Conservation (phyloP, 2,329 filamentous ascomycete species). For the Massarina eburnea region DNA sequence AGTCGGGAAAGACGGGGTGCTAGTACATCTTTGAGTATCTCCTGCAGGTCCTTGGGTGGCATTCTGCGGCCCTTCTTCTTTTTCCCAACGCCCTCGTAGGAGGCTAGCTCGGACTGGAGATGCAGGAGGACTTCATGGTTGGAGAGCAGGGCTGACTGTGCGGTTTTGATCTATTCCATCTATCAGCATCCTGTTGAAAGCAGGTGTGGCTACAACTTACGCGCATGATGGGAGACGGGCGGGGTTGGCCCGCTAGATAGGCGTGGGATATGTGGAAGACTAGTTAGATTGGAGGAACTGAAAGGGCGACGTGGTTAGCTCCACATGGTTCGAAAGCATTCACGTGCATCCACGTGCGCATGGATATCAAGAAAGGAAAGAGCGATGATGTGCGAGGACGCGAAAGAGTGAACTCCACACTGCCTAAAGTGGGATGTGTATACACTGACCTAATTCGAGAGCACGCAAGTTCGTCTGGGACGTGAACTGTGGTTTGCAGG, state of each 20-base stretch:
- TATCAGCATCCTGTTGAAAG: not conserved
- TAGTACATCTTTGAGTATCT: slow-evolving; percentile 65
- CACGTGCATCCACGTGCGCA: no score
- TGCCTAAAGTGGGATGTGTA: no score
- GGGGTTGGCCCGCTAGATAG: no score
- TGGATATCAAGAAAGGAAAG: no score
- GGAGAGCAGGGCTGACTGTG: slow-evolving; percentile 68
- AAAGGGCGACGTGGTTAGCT: no score
- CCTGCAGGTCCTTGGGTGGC: slow-evolving; percentile 57
- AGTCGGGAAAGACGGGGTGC: not conserved
- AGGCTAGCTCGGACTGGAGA: slow-evolving; percentile 35
- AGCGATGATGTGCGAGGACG: no score
- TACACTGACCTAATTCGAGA: no score
- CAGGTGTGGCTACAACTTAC: slow-evolving; percentile 1
- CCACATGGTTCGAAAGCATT: no score
- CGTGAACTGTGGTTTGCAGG: not conserved
- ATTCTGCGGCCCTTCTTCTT: slow-evolving; percentile 26
- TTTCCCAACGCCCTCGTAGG: slow-evolving; percentile 28
- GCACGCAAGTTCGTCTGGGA: not conserved
- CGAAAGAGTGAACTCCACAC: no score
- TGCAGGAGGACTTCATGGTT: slow-evolving; percentile 70
- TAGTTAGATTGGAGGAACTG: no score
- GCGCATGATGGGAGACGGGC: slow-evolving; percentile 9
- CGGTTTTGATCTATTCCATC: slow-evolving; percentile 61
- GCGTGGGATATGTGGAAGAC: no score